Base-by-base conservation (phyloP, 2,329 filamentous ascomycete species). In the Botrytis deweyae region DNA sequence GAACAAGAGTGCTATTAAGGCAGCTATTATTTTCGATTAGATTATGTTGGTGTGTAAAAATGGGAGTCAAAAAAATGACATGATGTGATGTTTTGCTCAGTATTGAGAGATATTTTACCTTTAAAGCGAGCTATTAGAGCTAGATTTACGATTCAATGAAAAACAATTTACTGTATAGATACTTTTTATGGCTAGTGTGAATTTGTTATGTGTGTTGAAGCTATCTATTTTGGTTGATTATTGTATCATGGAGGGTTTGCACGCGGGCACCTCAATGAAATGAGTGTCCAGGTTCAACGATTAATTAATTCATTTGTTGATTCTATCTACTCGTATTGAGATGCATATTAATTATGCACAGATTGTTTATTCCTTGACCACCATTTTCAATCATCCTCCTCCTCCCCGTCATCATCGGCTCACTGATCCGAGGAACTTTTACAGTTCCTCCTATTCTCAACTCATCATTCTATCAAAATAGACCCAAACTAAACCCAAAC, bases 1-100 rank as follows among this genome's bases (percentile, higher is more conserved):
- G 79, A 90, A 92, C 83, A 92, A 93, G 86, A 88, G 84, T 71
- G 91, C 90, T 74, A 92, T 93, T 81, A 93, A 93, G 85, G 91
- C 91, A 70, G 90, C 89, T 25, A 92, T 93, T 81, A 87, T 89
- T 65, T 93, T 92, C 78, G 90, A 92, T 75, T 89, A 75, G 64
- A 59, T 49, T 42, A 36, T 36, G 29, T 52, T 16, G 29, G 42
- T 46, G 36, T 20, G 46, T 55, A 38, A 20, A 9, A 55, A 40
- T 40, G 46, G 46, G 65, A 40, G 65, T 67, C 46, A 18, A 42
- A 64, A 55, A 67, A 67, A 40, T 67, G 46, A 29, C 8, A 55
- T 29, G 46, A 67, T 40, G 65, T 40, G 25, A 67, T 67, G 46
- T 67, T 67, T n/a, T 52, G 33, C 46, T 38, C 36, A 67, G 36